phyloP scores from a whole-genome alignment of 345 rosid genomes.

The Citrus mangshanensis region DNA sequence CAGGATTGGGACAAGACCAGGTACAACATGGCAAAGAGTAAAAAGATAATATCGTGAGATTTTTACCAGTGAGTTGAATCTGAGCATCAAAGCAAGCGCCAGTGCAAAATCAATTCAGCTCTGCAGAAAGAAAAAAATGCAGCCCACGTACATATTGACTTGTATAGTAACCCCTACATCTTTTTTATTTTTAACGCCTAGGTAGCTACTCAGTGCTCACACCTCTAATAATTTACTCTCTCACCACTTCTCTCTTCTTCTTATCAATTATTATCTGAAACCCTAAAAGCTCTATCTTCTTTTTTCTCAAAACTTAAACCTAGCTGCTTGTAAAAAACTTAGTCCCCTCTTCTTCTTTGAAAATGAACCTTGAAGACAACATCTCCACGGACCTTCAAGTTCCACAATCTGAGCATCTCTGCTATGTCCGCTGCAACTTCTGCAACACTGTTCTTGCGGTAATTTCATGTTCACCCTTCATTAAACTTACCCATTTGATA shows the following conservation, averaged over 20 bases:
- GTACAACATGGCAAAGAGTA: constrained; percentile 3
- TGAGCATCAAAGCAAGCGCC: constrained; percentile 26
- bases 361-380: constrained; percentile 70
- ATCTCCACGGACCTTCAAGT: constrained; percentile 49
- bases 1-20: neutral
- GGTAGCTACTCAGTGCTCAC: neutral
- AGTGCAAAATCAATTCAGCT: constrained; percentile 20
- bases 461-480: constrained; percentile 8
- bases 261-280: constrained; percentile 8
- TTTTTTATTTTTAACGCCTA: constrained; percentile 21
- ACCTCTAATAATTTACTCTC: constrained; percentile 1
- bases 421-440: constrained; percentile 96
- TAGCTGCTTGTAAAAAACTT: neutral
- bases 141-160: constrained; percentile 19
- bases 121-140: constrained; percentile 18
- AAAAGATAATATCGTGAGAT: constrained; percentile 4
- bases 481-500: neutral
- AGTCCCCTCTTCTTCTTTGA: constrained; percentile 9
- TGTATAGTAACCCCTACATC: constrained; percentile 27
- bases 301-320: neutral
- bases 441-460: constrained; percentile 99
- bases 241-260: neutral
- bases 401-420: constrained; percentile 78
- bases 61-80: neutral
- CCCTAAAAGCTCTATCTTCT: constrained; percentile 12